A percentile compares a stretch with the other conserved stretches of the same genome.
phyloP scores from a whole-genome alignment of 331 rosid genomes.

The Pyracantha coccinea region DNA sequence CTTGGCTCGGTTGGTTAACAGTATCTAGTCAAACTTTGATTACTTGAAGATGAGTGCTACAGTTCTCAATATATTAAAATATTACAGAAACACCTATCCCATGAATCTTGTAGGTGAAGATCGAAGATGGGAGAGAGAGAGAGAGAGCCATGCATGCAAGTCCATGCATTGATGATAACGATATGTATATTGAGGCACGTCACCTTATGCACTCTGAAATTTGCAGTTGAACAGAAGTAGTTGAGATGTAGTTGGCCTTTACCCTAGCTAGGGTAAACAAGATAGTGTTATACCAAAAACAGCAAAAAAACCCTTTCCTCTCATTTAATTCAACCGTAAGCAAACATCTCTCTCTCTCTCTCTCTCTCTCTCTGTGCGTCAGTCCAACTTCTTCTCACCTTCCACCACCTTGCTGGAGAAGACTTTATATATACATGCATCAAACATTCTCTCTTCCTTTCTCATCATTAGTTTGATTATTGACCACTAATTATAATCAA shows the following conservation, averaged over 20 bases:
- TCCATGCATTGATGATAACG: slow-evolving; percentile 40
- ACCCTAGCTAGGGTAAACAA: not conserved
- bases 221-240: slow-evolving; percentile 49
- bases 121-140: not conserved
- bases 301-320: not conserved
- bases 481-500: too few relatives aligned
- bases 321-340: not conserved
- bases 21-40: too few relatives aligned
- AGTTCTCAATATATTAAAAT: not conserved
- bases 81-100: not conserved
- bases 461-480: not conserved
- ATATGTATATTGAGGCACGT: slow-evolving; percentile 23
- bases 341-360: not conserved
- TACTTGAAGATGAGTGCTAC: not conserved
- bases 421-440: slow-evolving; percentile 22
- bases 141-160: not conserved
- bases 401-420: slow-evolving; percentile 20
- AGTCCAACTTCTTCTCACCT: slow-evolving; percentile 56
- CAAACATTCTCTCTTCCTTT: slow-evolving; percentile 19
- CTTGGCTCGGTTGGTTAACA: too few relatives aligned
- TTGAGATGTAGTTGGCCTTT: slow-evolving; percentile 40
- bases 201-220: slow-evolving; percentile 13
- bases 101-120: not conserved
- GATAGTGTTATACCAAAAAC: not conserved
- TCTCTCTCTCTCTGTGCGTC: slow-evolving; percentile 15